phyloP scores from a whole-genome alignment of 306 rosid species.

The Spatholobus suberectus region DNA sequence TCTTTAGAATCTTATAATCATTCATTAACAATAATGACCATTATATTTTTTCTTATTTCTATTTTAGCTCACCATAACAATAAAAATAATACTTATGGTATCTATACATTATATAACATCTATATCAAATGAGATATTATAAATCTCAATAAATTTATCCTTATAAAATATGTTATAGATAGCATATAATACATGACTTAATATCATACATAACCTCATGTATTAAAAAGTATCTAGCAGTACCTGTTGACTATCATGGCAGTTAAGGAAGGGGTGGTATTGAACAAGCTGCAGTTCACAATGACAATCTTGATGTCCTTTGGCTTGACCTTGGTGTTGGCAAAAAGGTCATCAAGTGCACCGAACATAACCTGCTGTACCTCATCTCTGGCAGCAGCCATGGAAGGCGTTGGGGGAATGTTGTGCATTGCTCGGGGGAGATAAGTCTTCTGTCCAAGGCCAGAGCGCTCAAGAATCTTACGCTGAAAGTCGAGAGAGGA shows the following conservation, averaged over 20 bases:
- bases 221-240: background rate
- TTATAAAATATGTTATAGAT: too few species aligned
- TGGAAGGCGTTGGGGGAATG: conserved; percentile 54
- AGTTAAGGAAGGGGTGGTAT: conserved; percentile 74
- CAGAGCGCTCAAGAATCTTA: conserved; percentile 67
- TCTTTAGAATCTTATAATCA: too few species aligned
- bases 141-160: too few species aligned
- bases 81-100: too few species aligned
- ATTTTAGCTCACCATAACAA: too few species aligned
- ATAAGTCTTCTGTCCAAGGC: conserved; percentile 68
- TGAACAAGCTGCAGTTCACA: conserved; percentile 75
- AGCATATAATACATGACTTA: background rate
- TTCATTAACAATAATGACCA: too few species aligned
- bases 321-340: conserved; percentile 54
- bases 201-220: background rate
- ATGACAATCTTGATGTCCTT: conserved; percentile 70
- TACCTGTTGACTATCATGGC: conserved; percentile 74
- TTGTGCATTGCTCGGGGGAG: conserved; percentile 62
- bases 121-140: too few species aligned
- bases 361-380: conserved; percentile 69
- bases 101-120: too few species aligned
- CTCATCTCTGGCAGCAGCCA: conserved; percentile 68
- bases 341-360: conserved; percentile 62
- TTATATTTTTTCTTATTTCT: too few species aligned
- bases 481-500: conserved; percentile 63